Evolutionary conservation across 1,284 basidiomycete species (phyloP).

Genomic region (Leucocoprinus gongylophorus): DNA sequence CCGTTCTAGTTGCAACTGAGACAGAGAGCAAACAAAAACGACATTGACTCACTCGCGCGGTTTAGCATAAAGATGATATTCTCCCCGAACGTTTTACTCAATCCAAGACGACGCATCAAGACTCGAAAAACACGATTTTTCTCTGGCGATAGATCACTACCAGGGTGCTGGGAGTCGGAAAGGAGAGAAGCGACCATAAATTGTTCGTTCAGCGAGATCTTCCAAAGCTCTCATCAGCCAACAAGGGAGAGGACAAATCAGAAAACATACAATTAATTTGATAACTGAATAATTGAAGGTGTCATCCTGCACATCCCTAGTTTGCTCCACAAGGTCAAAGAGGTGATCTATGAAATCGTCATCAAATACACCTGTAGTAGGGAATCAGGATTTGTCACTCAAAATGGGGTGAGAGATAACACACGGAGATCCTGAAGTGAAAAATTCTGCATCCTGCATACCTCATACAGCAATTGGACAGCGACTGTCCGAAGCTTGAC

Average conservation of each 20-base stretch:
- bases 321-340: conserved; percentile 92
- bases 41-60: conserved; percentile 64
- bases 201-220: conserved; percentile 95
- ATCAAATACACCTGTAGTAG: conserved; percentile 59
- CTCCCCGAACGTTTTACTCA: conserved; percentile 92
- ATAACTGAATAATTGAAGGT: conserved; percentile 91
- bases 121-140: conserved; percentile 78
- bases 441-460: conserved; percentile 84
- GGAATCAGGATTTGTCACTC: conserved; percentile 8
- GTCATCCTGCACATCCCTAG: conserved; percentile 83
- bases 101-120: conserved; percentile 75
- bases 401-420: conserved; percentile 25
- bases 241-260: neutral
- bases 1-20: conserved; percentile 45
- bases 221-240: conserved; percentile 1
- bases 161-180: conserved; percentile 26
- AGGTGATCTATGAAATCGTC: conserved; percentile 85
- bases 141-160: conserved; percentile 11
- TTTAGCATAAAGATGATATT: conserved; percentile 99
- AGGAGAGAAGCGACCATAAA: conserved; percentile 80
- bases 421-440: conserved; percentile 67
- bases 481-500: conserved; percentile 68
- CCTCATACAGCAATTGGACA: conserved; percentile 79
- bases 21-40: neutral
- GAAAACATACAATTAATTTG: conserved; percentile 71